Evolutionary conservation across 2,329 filamentous ascomycete species (phyloP).

Genomic region (Penicillium crustosum): DNA sequence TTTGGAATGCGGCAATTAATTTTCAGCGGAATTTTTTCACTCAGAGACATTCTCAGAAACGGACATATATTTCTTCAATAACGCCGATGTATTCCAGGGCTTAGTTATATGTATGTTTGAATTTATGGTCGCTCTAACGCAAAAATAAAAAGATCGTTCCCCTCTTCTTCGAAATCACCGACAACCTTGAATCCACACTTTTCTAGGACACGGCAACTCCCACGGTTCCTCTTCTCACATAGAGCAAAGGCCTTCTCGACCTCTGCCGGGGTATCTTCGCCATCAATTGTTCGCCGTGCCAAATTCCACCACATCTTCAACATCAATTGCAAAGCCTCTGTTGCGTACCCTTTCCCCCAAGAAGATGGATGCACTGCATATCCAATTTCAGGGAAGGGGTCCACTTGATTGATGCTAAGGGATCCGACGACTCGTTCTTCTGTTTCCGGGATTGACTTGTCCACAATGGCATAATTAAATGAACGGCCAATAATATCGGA

Average conservation of each 20-base stretch:
- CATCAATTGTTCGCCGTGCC: slow-evolving; percentile 1
- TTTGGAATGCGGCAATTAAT: background rate
- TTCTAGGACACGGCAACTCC: slow-evolving; percentile 20
- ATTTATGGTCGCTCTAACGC: slow-evolving; percentile 4
- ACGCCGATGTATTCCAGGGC: background rate
- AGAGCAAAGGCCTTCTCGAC: slow-evolving; percentile 24
- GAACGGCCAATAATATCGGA: slow-evolving; percentile 21
- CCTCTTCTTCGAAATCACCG: slow-evolving; percentile 9
- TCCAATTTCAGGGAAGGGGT: slow-evolving; percentile 27
- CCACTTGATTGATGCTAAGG: slow-evolving; percentile 23
- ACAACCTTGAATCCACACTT: slow-evolving; percentile 25
- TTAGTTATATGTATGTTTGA: background rate
- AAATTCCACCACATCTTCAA: slow-evolving; percentile 30
- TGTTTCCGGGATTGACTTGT: slow-evolving; percentile 17
- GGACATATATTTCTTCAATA: background rate
- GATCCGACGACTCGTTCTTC: slow-evolving; percentile 22
- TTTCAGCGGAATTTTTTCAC: background rate
- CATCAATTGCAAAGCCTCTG: slow-evolving; percentile 26
- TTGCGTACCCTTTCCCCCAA: slow-evolving; percentile 32
- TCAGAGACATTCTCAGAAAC: too few species aligned
- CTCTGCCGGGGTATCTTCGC: background rate
- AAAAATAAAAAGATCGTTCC: slow-evolving; percentile 18
- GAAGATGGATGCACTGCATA: slow-evolving; percentile 26
- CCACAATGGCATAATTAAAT: slow-evolving; percentile 24
- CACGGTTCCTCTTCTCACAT: slow-evolving; percentile 20